Percentiles rank a stretch among this genome's conserved stretches.
These are phyloP conservation scores for Rhytidhysteron rufulum DNA, from an alignment of 2,329 filamentous ascomycete genomes.

Conservation along the genomic window DNA sequence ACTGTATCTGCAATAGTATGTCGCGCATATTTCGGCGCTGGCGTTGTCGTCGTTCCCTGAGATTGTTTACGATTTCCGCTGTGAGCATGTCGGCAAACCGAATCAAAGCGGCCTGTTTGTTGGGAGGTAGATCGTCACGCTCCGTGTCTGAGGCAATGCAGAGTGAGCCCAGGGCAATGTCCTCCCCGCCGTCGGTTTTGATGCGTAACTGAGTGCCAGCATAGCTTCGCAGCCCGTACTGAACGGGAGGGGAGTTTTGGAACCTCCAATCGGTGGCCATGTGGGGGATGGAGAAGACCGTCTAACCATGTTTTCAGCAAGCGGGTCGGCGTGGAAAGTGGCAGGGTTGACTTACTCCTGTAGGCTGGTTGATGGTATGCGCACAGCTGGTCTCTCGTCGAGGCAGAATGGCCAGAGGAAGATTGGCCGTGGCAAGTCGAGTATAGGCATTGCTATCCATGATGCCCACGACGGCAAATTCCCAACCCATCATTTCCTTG, in stretches of 20 bases:
- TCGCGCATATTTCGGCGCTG: conserved; percentile 39
- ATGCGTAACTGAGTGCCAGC: conserved; percentile 41
- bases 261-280: conserved; percentile 47
- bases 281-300: conserved; percentile 40
- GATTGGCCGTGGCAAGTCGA: conserved; percentile 40
- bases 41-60: conserved; percentile 36
- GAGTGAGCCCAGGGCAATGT: conserved; percentile 40
- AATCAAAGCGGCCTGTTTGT: conserved; percentile 30
- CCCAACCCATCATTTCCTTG: conserved; percentile 43
- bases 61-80: conserved; percentile 39
- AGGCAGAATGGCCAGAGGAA: conserved; percentile 41
- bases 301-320: conserved; percentile 14
- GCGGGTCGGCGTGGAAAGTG: neutral
- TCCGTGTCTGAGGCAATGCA: conserved; percentile 40
- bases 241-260: conserved; percentile 38
- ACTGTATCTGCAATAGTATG: conserved; percentile 24
- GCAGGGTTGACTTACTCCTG: conserved; percentile 26
- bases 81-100: conserved; percentile 40
- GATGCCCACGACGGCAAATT: conserved; percentile 44
- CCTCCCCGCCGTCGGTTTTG: conserved; percentile 38
- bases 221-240: conserved; percentile 38
- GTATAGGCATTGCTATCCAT: conserved; percentile 43
- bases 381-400: conserved; percentile 45
- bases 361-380: conserved; percentile 39
- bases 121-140: conserved; percentile 26